Percentiles rank a stretch among this genome's conserved stretches.
Evolutionary conservation across 2,329 filamentous ascomycete species (phyloP).

Genomic region (Fusarium tricinctum): DNA sequence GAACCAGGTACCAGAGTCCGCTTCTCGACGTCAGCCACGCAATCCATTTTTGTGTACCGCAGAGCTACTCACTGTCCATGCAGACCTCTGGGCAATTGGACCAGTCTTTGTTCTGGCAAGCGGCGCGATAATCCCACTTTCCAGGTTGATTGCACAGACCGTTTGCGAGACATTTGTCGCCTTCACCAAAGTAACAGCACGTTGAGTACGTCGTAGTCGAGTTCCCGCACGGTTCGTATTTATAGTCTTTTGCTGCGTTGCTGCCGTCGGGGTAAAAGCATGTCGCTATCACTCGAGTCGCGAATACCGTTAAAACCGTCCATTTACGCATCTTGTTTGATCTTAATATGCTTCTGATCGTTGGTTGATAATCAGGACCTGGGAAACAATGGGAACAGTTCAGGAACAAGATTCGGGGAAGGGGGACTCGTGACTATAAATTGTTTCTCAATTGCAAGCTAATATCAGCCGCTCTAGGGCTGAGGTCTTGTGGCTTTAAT

Average conservation of each 20-base stretch:
- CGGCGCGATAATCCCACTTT: conserved; percentile 40
- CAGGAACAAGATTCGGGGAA: background rate
- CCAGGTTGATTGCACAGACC: conserved; percentile 37
- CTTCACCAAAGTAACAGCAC: conserved; percentile 46
- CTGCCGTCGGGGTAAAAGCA: conserved; percentile 46
- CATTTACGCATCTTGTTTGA: conserved; percentile 10
- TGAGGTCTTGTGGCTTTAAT: conserved; percentile 40
- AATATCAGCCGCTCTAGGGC: conserved; percentile 15
- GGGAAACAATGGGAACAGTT: too few relatives aligned
- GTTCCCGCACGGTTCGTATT: conserved; percentile 41
- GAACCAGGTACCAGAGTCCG: conserved; percentile 31
- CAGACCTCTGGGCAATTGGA: conserved; percentile 40
- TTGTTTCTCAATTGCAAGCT: conserved; percentile 5
- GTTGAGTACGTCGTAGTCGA: conserved; percentile 35
- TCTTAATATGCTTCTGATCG: background rate
- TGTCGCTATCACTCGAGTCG: conserved; percentile 8
- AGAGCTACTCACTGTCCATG: conserved; percentile 33
- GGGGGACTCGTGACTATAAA: background rate
- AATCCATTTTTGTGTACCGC: rapidly evolving
- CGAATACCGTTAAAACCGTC: conserved; percentile 8
- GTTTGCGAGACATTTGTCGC: conserved; percentile 40
- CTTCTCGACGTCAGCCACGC: background rate
- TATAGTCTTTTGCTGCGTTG: conserved; percentile 40
- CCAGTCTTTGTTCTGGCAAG: conserved; percentile 45
- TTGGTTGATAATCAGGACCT: background rate